Percentiles rank a stretch among this genome's conserved stretches.
Evolutionary conservation across 208 protist species (phyloP).

Genomic region (Crithidia fasciculata): DNA sequence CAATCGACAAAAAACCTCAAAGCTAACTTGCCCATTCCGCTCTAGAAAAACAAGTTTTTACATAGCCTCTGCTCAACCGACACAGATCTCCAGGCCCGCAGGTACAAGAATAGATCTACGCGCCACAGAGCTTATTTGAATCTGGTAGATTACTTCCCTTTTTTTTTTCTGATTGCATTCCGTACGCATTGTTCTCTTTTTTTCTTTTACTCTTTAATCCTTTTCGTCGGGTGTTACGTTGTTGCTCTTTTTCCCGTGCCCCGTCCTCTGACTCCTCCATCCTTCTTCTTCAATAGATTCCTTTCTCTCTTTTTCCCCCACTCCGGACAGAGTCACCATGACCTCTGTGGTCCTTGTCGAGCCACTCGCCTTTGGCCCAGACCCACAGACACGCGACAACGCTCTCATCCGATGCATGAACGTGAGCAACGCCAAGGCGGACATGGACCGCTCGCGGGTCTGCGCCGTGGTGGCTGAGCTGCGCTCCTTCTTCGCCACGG

Average conservation of each 20-base stretch:
- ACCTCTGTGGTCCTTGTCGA: constrained; percentile 38
- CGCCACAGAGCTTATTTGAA: too few species aligned
- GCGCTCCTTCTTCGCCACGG: constrained; percentile 16
- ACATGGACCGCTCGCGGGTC: constrained; percentile 42
- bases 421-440: constrained; percentile 38
- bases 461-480: constrained; percentile 31
- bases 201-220: constrained; percentile 15
- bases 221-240: not conserved
- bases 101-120: too few species aligned
- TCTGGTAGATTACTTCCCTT: not conserved
- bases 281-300: not conserved
- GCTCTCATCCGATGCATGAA: constrained; percentile 29
- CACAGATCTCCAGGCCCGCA: too few species aligned
- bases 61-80: too few species aligned
- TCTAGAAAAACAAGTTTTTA: too few species aligned
- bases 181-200: constrained; percentile 5
- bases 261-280: not conserved
- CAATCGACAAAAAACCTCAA: too few species aligned
- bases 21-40: too few species aligned
- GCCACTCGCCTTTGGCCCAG: constrained; percentile 37
- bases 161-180: not conserved
- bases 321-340: constrained; percentile 14
- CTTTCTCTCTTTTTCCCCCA: not conserved
- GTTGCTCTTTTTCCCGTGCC: not conserved
- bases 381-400: constrained; percentile 32